Conservation (phyloP, 805 yeast genomes). For the Starmerella potacharoeniae region DNA sequence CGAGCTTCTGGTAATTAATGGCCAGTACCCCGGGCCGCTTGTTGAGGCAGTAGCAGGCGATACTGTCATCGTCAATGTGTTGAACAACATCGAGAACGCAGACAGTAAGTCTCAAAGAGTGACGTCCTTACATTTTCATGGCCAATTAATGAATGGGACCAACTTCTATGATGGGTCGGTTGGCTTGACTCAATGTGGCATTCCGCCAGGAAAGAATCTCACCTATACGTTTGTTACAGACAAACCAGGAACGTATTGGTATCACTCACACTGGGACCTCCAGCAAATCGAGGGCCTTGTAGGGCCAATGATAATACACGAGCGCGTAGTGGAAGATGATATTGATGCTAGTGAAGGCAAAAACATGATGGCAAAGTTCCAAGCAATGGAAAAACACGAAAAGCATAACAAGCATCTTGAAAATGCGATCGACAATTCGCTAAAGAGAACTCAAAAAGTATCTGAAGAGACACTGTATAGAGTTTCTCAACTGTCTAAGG, state of each 20-base stretch:
- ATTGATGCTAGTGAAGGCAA: neutral
- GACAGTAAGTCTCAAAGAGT: constrained; percentile 22
- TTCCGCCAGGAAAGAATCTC: constrained; percentile 35
- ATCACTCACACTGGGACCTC: constrained; percentile 41
- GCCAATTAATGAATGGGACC: constrained; percentile 37
- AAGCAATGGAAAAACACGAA: too few species aligned
- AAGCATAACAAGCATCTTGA: too few species aligned
- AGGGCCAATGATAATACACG: constrained; percentile 39
- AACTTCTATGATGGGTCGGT: constrained; percentile 43
- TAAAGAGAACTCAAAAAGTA: too few species aligned
- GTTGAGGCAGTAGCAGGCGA: constrained; percentile 34
- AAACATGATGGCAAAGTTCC: too few species aligned
- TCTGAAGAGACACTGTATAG: too few species aligned
- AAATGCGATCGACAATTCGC: too few species aligned
- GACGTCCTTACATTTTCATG: constrained; percentile 45
- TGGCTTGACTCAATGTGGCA: constrained; percentile 41
- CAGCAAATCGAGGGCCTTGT: constrained; percentile 40
- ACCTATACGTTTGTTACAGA: constrained; percentile 33
- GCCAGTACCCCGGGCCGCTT: constrained; percentile 42
- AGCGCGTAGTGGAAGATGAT: constrained; percentile 15
- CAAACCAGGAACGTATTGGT: constrained; percentile 45
- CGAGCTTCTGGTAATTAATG: constrained; percentile 33
- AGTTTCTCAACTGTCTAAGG: too few species aligned
- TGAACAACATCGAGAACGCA: constrained; percentile 24
- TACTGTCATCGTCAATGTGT: constrained; percentile 29